Base-by-base conservation (phyloP, 345 rosid genomes). In the Dipteronia sinensis region DNA sequence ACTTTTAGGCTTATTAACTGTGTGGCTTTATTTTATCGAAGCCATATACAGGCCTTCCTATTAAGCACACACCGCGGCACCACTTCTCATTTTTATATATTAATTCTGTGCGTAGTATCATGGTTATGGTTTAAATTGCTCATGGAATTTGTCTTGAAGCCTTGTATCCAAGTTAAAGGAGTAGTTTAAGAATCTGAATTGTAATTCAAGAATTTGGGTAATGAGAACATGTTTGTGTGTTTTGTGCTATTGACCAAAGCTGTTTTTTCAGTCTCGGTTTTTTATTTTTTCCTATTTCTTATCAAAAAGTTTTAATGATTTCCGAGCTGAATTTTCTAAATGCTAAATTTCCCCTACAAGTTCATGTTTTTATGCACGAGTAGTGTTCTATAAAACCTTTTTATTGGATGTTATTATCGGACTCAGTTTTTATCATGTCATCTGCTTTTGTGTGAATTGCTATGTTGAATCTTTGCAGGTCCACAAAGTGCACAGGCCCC, bases 391-490 rank as follows among this genome's bases (percentile, higher is more conserved):
- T 51, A 25, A 15, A 34, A 34, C 38, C 38, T 34, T 34, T 34
- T 34, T 34, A 34, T 34, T 0, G 4, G 34, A 7, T n/a, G 10
- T 51, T 29, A 16, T 34, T 29, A 71, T 38, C 31, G 13, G 16
- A 22, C 0, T 8, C 16, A 71, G 38, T 58, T 51, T 46, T 23
- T 23, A 46, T 15, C 6, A 62, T 23, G 11, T 53, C 16, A 31
- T 19, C 38, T 31, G 29, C 46, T 31, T 29, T 25, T 44, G 23
- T 38, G 13, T 23, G 44, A 73, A 73, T 38, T 59, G 61, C 55
- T 62, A 49, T 72, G 62, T 31, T 76, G 69, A 53, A 74, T 62
- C 31, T 72, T 74, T 82, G 77, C 74, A 89, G 88, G 82, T 73
- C 20, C 56, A 63, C 73, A 69, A 31, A 44, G 47, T 51, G 68